Conservation (phyloP, 2,329 filamentous ascomycete genomes). For the Pseudogymnoascus sp. region DNA sequence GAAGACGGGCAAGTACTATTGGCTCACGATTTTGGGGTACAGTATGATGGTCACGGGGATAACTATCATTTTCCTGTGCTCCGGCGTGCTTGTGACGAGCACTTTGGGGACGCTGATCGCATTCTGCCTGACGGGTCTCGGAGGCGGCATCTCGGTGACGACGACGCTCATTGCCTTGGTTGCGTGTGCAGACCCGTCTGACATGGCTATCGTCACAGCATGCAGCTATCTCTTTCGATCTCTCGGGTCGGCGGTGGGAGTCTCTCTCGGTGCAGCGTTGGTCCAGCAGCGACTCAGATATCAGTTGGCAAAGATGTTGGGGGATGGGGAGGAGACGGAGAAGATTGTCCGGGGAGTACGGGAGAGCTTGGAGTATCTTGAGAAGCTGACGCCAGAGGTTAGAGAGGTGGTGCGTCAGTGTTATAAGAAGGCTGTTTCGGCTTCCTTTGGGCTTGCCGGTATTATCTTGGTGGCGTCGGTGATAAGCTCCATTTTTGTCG, state of each 20-base stretch:
- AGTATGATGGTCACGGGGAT: conserved; percentile 45
- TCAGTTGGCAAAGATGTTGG: conserved; percentile 46
- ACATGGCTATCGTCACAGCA: conserved; percentile 69
- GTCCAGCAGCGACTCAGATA: conserved; percentile 61
- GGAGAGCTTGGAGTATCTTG: conserved; percentile 63
- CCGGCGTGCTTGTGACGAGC: conserved; percentile 45
- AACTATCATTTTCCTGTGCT: conserved; percentile 49
- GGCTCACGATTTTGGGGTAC: conserved; percentile 55
- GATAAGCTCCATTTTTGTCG: conserved; percentile 43
- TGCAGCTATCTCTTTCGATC: conserved; percentile 77
- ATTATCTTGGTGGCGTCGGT: conserved; percentile 35
- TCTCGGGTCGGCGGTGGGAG: conserved; percentile 63
- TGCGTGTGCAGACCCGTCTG: conserved; percentile 58
- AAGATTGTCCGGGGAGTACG: conserved; percentile 63
- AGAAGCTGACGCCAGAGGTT: conserved; percentile 52
- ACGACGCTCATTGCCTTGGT: conserved; percentile 66
- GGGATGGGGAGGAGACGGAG: conserved; percentile 50
- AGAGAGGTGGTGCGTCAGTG: conserved; percentile 55
- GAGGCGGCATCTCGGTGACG: conserved; percentile 57
- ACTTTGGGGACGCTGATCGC: conserved; percentile 49
- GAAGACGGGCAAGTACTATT: conserved; percentile 64
- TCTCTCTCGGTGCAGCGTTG: conserved; percentile 57
- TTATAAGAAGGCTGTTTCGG: conserved; percentile 47
- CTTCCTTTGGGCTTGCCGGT: conserved; percentile 35
- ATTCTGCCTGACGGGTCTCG: conserved; percentile 42